Base-by-base conservation (phyloP, 2,329 filamentous ascomycete genomes). In the Parastagonospora avenae region DNA sequence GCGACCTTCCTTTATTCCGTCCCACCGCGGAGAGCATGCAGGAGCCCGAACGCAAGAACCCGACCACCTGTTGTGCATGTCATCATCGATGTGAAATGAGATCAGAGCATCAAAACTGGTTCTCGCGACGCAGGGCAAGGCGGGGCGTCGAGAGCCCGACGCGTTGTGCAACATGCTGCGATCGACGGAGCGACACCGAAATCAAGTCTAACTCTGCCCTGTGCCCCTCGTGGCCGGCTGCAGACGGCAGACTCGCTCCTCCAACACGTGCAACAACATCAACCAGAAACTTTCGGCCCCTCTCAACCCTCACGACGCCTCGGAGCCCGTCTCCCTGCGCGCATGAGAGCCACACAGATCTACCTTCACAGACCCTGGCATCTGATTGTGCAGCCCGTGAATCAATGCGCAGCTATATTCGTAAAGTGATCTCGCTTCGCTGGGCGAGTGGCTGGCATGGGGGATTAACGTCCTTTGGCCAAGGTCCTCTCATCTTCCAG, bases 401-500 rank as follows among this genome's bases (percentile, higher is more conserved):
- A 52, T 51, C 51, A 46, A 51, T 50, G 50, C 52, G 38, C 43
- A 37, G 16, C 42, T 14, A 42, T 43, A 35, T 14, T 55, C 41
- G 46, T n/a, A 53, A 48, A 16, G 47, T 50, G 31, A 41, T 55
- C 46, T 54, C 44, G 46, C 46, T 50, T 49, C 46, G 46, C 47
- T 52, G 57, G 53, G 55, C 54, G 55, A 53, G 50, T 52, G 38
- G 50, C 49, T 52, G 40, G 32, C 40, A 44, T 50, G 48, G 52
- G 54, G 54, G 52, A 47, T 48, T 33, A 48, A 51, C 42, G 51
- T 46, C 44, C 55, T 37, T 51, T 48, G 52, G 46, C 49, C 37
- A 52, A 51, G 41, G 50, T 56, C 54, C 50, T 55, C 50, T 62
- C 56, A 63, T 67, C 59, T 70, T 68, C 67, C 60, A 69, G 63